phyloP scores from a whole-genome alignment of 2,329 filamentous ascomycete genomes.

The Talaromyces sp. region DNA sequence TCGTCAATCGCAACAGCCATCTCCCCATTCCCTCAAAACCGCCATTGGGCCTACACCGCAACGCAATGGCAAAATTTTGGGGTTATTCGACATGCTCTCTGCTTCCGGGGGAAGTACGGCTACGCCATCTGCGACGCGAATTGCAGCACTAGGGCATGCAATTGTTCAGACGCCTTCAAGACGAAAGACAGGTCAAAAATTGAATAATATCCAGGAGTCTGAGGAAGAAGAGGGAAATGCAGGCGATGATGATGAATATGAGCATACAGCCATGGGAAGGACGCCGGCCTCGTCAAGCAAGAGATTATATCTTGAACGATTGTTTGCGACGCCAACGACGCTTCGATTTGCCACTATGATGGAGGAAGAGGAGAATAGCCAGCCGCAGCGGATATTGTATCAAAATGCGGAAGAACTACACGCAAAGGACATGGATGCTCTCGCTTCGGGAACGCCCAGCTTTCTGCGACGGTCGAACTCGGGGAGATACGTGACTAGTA shows the following conservation, averaged over 20 bases:
- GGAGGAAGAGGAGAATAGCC: constrained; percentile 29
- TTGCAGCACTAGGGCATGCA: constrained; percentile 28
- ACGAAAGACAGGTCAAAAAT: constrained; percentile 27
- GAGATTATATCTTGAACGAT: constrained; percentile 43
- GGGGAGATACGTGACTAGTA: constrained; percentile 25
- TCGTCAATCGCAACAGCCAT: constrained; percentile 21
- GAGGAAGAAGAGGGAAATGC: neutral
- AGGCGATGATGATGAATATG: constrained; percentile 17
- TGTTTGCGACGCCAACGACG: constrained; percentile 47
- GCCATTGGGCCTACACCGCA: constrained; percentile 50
- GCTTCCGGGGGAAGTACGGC: constrained; percentile 37
- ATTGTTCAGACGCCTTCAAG: constrained; percentile 38
- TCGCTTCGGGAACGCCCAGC: constrained; percentile 36
- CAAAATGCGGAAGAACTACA: neutral
- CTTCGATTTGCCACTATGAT: constrained; percentile 42
- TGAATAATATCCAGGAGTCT: constrained; percentile 8
- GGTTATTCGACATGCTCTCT: constrained; percentile 48
- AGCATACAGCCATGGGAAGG: constrained; percentile 22
- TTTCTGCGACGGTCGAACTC: constrained; percentile 40
- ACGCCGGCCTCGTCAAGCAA: constrained; percentile 46
- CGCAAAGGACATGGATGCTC: constrained; percentile 19
- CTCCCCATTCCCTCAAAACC: constrained; percentile 36
- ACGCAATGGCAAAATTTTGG: constrained; percentile 47
- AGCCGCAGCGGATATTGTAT: constrained; percentile 12
- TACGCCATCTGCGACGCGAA: constrained; percentile 31